Base-by-base conservation (phyloP, 2,329 filamentous ascomycete genomes). In the Trichoderma lentiforme region DNA sequence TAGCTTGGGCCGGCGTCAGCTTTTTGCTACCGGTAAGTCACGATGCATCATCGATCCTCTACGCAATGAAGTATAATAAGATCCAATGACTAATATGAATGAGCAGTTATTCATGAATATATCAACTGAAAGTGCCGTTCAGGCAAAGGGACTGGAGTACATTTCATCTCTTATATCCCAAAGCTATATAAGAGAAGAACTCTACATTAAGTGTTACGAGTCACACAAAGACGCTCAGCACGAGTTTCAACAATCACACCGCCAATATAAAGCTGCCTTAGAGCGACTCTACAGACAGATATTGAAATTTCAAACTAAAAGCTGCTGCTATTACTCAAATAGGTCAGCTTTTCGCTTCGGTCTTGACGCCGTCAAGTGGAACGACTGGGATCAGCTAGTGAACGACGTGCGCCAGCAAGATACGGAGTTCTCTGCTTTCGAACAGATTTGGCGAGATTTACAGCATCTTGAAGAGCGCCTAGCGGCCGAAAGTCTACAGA, bases 11-110 rank as follows among this genome's bases (percentile, higher is more conserved):
- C 6, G 43, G 63, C 2, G n/a, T 66, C 4, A 53, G 63, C 21
- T 24, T 56, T 18, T 8, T 66, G 4, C 30, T 66, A 18, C 63
- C 43, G 14, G 63, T 66, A 18, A 66, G 43, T 56, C 3, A 24
- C 0, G 14, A 8, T 15, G 1, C 2, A 14, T 24, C 18, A 24
- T 15, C n/a, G 1, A 5, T 11, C 3, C 6, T 12, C 4, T 2
- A 7, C 1, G 15, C n/a, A 47, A 2, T 51, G 2, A 12, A 12
- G 43, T 21, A 21, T 11, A 9, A 21, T 18, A n/a, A 21, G 1
- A 18, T 39, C 6, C 1, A 43, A 43, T n/a, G 3, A n/a, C 9
- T 51, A 21, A 51, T 21, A 51, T 21, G 0, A 47, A 47, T 21
- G 18, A 21, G n/a, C 14, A 26, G 63, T 8, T 66, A 15, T 66